Conservation (phyloP, 2,329 filamentous ascomycete species). For the Trichoderma sp. region DNA sequence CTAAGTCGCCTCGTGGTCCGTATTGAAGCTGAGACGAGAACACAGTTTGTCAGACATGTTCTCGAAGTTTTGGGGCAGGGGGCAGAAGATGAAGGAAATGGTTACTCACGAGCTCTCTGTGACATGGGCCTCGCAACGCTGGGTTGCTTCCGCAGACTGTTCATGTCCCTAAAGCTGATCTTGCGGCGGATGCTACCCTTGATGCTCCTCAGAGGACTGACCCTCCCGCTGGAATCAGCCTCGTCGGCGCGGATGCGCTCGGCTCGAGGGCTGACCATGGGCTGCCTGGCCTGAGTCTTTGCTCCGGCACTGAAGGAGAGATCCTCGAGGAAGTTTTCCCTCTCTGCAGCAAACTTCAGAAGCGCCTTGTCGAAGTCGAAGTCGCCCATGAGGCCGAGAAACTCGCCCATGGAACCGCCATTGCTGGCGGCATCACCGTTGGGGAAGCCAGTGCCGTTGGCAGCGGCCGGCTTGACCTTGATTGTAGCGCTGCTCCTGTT, state of each 20-base stretch:
- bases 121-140: conserved; percentile 67
- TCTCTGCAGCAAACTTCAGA: conserved; percentile 91
- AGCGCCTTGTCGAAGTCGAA: conserved; percentile 94
- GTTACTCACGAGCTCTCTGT: conserved; percentile 48
- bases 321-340: conserved; percentile 91
- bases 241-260: conserved; percentile 83
- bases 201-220: conserved; percentile 61
- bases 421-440: conserved; percentile 33
- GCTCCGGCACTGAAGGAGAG: conserved; percentile 85
- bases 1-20: conserved; percentile 87
- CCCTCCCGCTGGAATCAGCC: conserved; percentile 51
- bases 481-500: conserved; percentile 70
- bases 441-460: conserved; percentile 33
- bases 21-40: conserved; percentile 54
- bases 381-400: conserved; percentile 54
- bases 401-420: conserved; percentile 35
- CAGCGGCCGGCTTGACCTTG: conserved; percentile 45
- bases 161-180: conserved; percentile 93
- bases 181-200: conserved; percentile 89
- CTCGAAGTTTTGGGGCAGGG: not conserved
- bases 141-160: conserved; percentile 85
- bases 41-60: conserved; percentile 6
- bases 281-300: conserved; percentile 68
- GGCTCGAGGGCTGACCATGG: conserved; percentile 76
- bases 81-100: not conserved